Percentiles rank a stretch among this genome's conserved stretches.
phyloP scores from a whole-genome alignment of 2,329 filamentous ascomycete species.

The Exophiala xenobiotica region DNA sequence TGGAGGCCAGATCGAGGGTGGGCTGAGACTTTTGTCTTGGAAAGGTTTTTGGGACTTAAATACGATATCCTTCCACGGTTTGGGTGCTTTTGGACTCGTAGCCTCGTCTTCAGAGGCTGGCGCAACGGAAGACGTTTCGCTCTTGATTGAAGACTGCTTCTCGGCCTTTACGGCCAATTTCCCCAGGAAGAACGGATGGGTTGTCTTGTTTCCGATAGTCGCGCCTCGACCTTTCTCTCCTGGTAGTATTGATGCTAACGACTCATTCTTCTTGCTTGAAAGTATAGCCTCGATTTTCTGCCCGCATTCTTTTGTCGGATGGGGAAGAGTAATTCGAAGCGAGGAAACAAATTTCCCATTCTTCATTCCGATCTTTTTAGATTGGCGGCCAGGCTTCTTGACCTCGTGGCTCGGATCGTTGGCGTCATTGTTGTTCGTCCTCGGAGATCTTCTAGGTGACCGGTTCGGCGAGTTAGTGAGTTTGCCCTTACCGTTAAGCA shows the following conservation, averaged over 20 bases:
- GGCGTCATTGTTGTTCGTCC: background rate
- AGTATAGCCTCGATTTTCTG: conserved; percentile 62
- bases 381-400: background rate
- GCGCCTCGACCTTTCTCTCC: conserved; percentile 10
- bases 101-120: conserved; percentile 16
- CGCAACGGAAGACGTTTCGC: conserved; percentile 13
- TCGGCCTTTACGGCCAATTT: conserved; percentile 43
- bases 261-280: conserved; percentile 36
- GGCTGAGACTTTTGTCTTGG: conserved; percentile 4
- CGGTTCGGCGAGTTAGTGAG: conserved; percentile 28
- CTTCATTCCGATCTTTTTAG: conserved; percentile 23
- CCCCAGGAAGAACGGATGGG: conserved; percentile 69
- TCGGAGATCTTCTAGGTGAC: conserved; percentile 10
- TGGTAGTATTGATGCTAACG: background rate
- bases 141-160: conserved; percentile 6
- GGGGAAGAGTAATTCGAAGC: conserved; percentile 17
- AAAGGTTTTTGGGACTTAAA: conserved; percentile 19
- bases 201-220: conserved; percentile 43
- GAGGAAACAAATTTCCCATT: conserved; percentile 28
- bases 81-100: conserved; percentile 15
- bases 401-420: background rate
- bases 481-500: conserved; percentile 45
- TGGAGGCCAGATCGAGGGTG: conserved; percentile 26
- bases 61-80: conserved; percentile 28
- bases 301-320: conserved; percentile 46